Conservation (phyloP, 805 yeast species). For the Saccharomycopsis sp. region DNA sequence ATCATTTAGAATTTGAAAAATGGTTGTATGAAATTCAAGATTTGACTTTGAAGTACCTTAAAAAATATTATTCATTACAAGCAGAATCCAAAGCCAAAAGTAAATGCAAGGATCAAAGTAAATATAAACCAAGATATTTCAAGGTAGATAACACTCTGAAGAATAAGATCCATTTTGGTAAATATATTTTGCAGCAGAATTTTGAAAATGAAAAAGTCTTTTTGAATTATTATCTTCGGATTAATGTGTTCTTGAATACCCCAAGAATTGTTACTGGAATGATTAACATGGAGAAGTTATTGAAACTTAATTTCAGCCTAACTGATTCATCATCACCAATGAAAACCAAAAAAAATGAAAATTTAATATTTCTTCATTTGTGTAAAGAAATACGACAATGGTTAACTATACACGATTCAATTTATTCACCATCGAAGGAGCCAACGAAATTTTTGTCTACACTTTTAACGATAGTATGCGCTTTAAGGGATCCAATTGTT, state of each 20-base stretch:
- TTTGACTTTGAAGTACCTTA: constrained; percentile 18
- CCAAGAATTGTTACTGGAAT: constrained; percentile 20
- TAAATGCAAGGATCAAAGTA: constrained; percentile 1
- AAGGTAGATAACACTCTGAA: constrained; percentile 13
- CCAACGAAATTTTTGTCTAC: constrained; percentile 12
- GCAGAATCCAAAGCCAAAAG: not conserved
- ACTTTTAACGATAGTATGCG: constrained; percentile 11
- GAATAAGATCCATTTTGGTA: constrained; percentile 18
- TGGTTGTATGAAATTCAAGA: constrained; percentile 22
- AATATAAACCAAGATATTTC: constrained; percentile 6
- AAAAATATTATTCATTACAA: constrained; percentile 14
- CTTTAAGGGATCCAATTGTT: constrained; percentile 12
- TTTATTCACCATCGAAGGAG: not conserved
- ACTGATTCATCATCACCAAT: not conserved
- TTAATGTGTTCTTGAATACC: constrained; percentile 19
- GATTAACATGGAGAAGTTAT: constrained; percentile 9
- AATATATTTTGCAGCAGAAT: constrained; percentile 11
- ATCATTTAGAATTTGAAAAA: constrained; percentile 19
- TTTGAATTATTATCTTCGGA: constrained; percentile 15
- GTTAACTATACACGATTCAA: constrained; percentile 18
- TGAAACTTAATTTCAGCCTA: constrained; percentile 2
- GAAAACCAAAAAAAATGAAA: not conserved
- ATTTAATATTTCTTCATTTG: constrained; percentile 3
- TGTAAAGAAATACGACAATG: constrained; percentile 21
- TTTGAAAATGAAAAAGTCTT: constrained; percentile 17